Base-by-base conservation (phyloP, 768 basidiomycete species). In the Tulasnella sp. region DNA sequence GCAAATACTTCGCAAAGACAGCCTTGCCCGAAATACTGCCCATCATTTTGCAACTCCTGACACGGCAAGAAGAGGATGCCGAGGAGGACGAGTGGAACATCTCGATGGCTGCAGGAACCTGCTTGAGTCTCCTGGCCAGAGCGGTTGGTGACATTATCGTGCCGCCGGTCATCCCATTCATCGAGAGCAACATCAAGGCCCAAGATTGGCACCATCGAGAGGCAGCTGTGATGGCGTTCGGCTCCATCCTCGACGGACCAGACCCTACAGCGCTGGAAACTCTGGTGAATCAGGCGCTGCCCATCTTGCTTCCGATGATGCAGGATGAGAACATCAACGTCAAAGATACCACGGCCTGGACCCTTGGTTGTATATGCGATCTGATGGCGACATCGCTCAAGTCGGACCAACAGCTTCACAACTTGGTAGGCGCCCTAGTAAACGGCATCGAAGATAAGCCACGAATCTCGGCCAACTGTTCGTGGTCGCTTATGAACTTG, bases 11-110 rank as follows among this genome's bases (percentile, higher is more conserved):
- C 65, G 92, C 96, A 48, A 93, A 91, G 72, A 82, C 91, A 53
- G 96, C 96, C 2, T 74, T 99, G 24, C 86, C 90, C 24, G 96
- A 98, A 72, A 92, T 98, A 63, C 78, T 93, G 0, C 94, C 96
- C 7, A 92, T 97, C 7, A 79, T 99, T 8, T 77, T 99, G 22
- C 77, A 82, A 42, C 80, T 98, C 21, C 80, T 98, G 60, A 91
- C 87, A 1, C 85, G 82, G 63, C 96, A 99, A 70, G 90, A 93
- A 65, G 96, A 98, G 68, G 92, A 97, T 65, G 92, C 91, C 0
- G 92, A 94, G 45, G 94, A 97, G 64, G 96, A 97, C 65, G 96
- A 99, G 69, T 99, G 96, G 96, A 94, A 94, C 67, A 82, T 94
- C 43, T 85, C 92, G 15, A 97, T 97, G 94, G 91, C 94, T 19